phyloP scores from a whole-genome alignment of 106 monocot species.

The Posidonia australis region DNA sequence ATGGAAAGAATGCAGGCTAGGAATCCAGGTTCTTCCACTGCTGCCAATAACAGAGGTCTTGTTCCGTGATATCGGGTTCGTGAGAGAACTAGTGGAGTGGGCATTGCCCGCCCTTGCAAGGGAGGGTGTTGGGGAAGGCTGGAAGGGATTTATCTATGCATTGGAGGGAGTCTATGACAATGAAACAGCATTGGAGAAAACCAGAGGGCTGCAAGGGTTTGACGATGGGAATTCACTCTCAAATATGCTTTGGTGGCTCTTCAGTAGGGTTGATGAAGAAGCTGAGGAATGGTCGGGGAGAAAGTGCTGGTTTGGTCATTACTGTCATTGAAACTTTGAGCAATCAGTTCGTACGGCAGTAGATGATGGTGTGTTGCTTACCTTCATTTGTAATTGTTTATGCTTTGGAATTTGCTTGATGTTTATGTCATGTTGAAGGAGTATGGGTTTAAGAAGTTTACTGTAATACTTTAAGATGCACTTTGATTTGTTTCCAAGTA shows the following conservation, averaged over 20 bases:
- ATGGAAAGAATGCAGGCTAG: conserved; percentile 76
- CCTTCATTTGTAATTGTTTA: no score
- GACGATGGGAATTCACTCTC: conserved; percentile 88
- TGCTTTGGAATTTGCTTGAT: no score
- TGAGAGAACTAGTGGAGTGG: conserved; percentile 64
- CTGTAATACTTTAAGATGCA: no score
- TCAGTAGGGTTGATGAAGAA: conserved; percentile 43
- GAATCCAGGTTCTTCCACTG: conserved; percentile 80
- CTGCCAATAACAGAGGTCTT: conserved; percentile 67
- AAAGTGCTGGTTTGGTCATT: not conserved
- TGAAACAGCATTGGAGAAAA: conserved; percentile 48
- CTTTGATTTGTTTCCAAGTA: no score
- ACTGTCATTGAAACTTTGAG: no score
- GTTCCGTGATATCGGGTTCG: conserved; percentile 44
- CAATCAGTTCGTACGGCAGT: no score
- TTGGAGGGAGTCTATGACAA: conserved; percentile 70
- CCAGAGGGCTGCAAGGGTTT: conserved; percentile 34
- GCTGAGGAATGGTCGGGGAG: conserved; percentile 9
- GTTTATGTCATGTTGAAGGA: no score
- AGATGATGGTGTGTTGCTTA: no score
- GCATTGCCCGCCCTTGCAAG: conserved; percentile 49
- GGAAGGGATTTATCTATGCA: conserved; percentile 93
- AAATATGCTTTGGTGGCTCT: conserved; percentile 86
- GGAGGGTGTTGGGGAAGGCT: conserved; percentile 77
- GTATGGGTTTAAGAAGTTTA: no score